Evolutionary conservation across 352 stramenopile genomes (phyloP), one percentile per base, ranked within the genome.

Genomic region (Phytophthora vignae): DNA sequence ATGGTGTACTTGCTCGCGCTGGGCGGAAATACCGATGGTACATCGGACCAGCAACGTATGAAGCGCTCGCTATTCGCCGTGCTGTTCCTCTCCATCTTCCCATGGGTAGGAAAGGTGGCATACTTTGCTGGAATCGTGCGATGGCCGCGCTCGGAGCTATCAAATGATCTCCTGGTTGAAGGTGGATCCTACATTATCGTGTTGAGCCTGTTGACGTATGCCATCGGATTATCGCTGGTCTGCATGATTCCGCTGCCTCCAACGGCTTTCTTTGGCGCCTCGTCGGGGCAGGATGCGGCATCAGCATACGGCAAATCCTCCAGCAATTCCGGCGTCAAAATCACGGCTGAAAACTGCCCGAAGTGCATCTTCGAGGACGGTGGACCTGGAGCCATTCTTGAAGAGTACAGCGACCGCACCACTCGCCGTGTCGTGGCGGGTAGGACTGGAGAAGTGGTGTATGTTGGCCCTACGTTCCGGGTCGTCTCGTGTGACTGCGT

Each of bases 401-500:
- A 91, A 33, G 86, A 95, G 60, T 95, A 84, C 63, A 78, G 68
- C 61, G 77, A 86, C 53, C 50, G 53, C 8, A 83, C 78, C 25
- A 94, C 87, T 19, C 64, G 77, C 17, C 78, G 82, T 1, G 64
- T 93, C 56, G 55, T 71, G 29, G 71, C 67, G 7, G 79, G 69
- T 14, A 82, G 77, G 60, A 71, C 71, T 64, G 70, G 76, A 3
- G 88, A 91, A 21, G 60, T 90, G 14, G 85, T 95, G 42, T 69
- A 87, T 31, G 69, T 95, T 11, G 90, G 90, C 0, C 83, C 87
- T 31, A 95, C 78, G 9, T 96, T 95, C 71, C 85, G 87, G n/a
- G 90, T 95, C 56, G 84, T 95, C 3, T 80, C 84, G 25, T 96
- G 90, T 56, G 88, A 96, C 66, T 96, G 90, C 44, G 88, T 95